Conservation (phyloP, 2,329 filamentous ascomycete species). For the Capronia coronata region DNA sequence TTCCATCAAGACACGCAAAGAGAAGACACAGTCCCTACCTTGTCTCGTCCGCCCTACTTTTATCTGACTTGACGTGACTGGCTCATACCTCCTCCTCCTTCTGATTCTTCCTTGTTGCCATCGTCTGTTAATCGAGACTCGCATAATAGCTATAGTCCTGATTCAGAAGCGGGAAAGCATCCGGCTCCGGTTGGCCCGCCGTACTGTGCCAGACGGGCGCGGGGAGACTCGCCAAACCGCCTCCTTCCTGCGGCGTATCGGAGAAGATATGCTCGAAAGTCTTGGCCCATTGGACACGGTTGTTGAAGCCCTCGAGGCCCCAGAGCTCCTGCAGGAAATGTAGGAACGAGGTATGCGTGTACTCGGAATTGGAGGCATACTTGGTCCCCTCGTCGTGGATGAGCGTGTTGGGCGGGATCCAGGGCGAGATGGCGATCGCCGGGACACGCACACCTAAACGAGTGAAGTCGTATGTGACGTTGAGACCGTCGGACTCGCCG, state of each 20-base stretch:
- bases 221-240: slow-evolving; percentile 28
- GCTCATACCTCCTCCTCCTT: background rate
- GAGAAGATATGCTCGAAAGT: slow-evolving; percentile 37
- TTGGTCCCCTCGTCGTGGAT: slow-evolving; percentile 37
- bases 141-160: slow-evolving; percentile 30
- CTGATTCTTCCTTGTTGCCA: too few species aligned
- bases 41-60: too few species aligned
- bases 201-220: slow-evolving; percentile 35
- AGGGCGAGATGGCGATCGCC: slow-evolving; percentile 18
- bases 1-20: too few species aligned
- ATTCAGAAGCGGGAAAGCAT: slow-evolving; percentile 32
- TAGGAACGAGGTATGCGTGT: slow-evolving; percentile 37
- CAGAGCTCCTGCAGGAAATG: slow-evolving; percentile 40
- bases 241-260: slow-evolving; percentile 29
- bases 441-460: slow-evolving; percentile 19
- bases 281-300: slow-evolving; percentile 40
- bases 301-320: slow-evolving; percentile 37
- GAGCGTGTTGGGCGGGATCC: slow-evolving; percentile 27
- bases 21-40: too few species aligned
- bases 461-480: slow-evolving; percentile 20
- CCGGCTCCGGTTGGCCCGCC: slow-evolving; percentile 32
- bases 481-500: slow-evolving; percentile 17
- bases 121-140: slow-evolving; percentile 6
- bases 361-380: slow-evolving; percentile 35
- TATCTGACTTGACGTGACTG: background rate